These are phyloP conservation scores for Taiozyma sp. DNA, from an alignment of 1,139 yeast genomes.

Conservation along the genomic window DNA sequence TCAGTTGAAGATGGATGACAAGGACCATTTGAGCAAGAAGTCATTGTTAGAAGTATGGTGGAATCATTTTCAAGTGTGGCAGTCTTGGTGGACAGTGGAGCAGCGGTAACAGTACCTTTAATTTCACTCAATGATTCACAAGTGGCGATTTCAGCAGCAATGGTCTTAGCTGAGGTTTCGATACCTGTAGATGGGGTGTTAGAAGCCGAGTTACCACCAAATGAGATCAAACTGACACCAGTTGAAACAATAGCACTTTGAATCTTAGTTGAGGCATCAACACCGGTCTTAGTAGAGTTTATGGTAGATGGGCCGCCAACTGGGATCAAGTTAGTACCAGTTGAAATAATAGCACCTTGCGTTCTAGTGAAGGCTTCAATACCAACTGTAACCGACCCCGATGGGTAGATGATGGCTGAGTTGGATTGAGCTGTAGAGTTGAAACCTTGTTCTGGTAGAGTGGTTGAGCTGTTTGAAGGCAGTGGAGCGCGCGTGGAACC, in stretches of 20 bases:
- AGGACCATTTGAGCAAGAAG: not conserved
- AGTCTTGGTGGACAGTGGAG: not conserved
- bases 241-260: not conserved
- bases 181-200: not conserved
- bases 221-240: not conserved
- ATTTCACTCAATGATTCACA: not conserved
- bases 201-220: not conserved
- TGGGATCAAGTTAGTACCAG: not conserved
- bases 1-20: not conserved
- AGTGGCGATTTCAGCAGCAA: not conserved
- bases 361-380: not conserved
- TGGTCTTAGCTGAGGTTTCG: not conserved
- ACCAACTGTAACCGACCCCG: not conserved
- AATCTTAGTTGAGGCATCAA: not conserved
- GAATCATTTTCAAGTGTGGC: not conserved
- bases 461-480: not conserved
- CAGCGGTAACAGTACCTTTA: not conserved
- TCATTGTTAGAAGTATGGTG: not conserved
- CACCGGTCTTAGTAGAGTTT: not conserved
- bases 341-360: not conserved
- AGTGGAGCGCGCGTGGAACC: not conserved
- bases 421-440: not conserved
- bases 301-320: not conserved
- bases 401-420: not conserved
- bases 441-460: not conserved